Conservation (phyloP, 495 filamentous ascomycete species). For the Penicillium bialowiezense region DNA sequence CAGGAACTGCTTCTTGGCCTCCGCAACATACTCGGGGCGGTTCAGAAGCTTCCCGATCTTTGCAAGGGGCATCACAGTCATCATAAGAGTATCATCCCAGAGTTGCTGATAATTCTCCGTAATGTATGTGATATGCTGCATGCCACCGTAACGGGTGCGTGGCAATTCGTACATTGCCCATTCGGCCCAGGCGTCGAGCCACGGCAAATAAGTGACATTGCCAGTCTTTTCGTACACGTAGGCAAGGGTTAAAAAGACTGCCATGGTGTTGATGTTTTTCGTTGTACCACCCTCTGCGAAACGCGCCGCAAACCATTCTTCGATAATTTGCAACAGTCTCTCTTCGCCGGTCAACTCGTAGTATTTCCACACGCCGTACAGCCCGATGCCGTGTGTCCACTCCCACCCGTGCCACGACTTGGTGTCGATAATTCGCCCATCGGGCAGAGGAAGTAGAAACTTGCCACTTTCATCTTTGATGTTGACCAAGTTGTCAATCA, state of each 20-base stretch:
- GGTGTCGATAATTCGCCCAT: constrained; percentile 73
- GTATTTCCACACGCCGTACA: constrained; percentile 78
- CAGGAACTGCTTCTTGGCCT: constrained; percentile 71
- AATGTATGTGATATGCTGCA: constrained; percentile 66
- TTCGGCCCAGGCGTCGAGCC: constrained; percentile 72
- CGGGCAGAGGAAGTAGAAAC: constrained; percentile 62
- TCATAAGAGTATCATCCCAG: constrained; percentile 81
- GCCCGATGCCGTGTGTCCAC: constrained; percentile 76
- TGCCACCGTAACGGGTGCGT: constrained; percentile 66
- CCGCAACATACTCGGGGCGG: constrained; percentile 64
- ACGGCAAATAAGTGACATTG: constrained; percentile 59
- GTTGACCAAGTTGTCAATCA: constrained; percentile 67
- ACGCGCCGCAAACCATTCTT: constrained; percentile 63
- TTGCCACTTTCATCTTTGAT: constrained; percentile 67
- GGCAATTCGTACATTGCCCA: constrained; percentile 73
- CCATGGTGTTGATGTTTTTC: constrained; percentile 83
- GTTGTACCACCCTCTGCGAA: constrained; percentile 67
- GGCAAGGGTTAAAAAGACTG: constrained; percentile 66
- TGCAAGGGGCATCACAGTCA: constrained; percentile 72
- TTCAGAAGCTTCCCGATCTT: constrained; percentile 68
- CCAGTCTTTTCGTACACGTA: constrained; percentile 66
- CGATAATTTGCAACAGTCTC: constrained; percentile 53
- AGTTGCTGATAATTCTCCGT: constrained; percentile 64
- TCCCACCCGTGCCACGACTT: constrained; percentile 79
- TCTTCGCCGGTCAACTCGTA: constrained; percentile 59